Base-by-base conservation (phyloP, 495 filamentous ascomycete genomes). In the Clavariopsis aquatica region DNA sequence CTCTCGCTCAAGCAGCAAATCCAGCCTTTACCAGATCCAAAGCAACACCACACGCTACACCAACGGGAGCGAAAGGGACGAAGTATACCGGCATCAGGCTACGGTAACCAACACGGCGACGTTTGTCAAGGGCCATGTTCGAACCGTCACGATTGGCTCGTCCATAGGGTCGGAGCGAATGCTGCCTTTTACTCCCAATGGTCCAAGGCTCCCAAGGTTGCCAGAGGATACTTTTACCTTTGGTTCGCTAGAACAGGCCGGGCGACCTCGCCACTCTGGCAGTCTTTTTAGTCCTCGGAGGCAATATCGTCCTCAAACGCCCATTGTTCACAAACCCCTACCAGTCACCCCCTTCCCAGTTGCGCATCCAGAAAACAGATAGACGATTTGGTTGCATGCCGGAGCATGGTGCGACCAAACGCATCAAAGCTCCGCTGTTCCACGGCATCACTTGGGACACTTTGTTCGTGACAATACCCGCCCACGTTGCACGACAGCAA, bases 341-440 rank as follows among this genome's bases (percentile, higher is more conserved):
- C 64, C 64, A 1, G 34, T 66, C 52, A 66, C 64, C 4, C 64
- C 64, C 12, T 61, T 66, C 27, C 64, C 64, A 46, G 26, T 59
- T n/a, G 17, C 19, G 26, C 49, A 41, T 23, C 52, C 29, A 56
- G 29, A 29, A 17, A 43, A 43, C 13, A 43, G 38, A 43, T 43
- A 17, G 13, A 43, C 38, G n/a, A 2, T 2, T 43, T 43, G 38
- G 38, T 10, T 43, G n/a, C 38, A 43, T 15, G 12, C 38, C n/a
- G 38, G 38, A 3, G 15, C 38, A 43, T 10, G 9, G 15, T 43
- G 15, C 5, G n/a, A 15, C 15, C 38, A 12, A 34, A 12, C 31
- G 52, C 26, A 31, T 19, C 26, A 34, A 19, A 17, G n/a, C 29
- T 23, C 9, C 19, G 20, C n/a, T 27, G 29, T 29, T 19, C 26